These are phyloP conservation scores for Kwoniella pini DNA, from an alignment of 768 basidiomycete species.

Conservation along the genomic window DNA sequence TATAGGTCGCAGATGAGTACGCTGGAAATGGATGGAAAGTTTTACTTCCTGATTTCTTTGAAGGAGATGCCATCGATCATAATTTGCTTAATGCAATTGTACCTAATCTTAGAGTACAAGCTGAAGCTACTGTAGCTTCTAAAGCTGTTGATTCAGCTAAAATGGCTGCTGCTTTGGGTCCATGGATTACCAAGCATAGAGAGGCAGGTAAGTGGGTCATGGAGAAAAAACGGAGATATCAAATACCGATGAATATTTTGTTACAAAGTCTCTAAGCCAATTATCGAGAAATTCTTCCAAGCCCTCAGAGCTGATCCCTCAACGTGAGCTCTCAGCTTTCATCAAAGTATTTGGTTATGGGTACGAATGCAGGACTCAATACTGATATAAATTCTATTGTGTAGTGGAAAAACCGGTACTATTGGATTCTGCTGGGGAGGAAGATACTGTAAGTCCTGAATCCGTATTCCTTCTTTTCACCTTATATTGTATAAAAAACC, in stretches of 20 bases:
- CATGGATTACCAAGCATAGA: slow-evolving; percentile 51
- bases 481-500: neutral
- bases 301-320: slow-evolving; percentile 46
- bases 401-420: slow-evolving; percentile 49
- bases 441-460: slow-evolving; percentile 35
- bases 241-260: neutral
- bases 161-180: slow-evolving; percentile 50
- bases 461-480: neutral
- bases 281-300: slow-evolving; percentile 51
- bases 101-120: slow-evolving; percentile 51
- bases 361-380: too few species aligned
- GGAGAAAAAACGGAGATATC: neutral
- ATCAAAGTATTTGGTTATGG: too few species aligned
- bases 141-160: slow-evolving; percentile 48
- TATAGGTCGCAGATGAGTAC: slow-evolving; percentile 53
- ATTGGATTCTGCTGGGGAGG: slow-evolving; percentile 57
- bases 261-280: slow-evolving; percentile 46
- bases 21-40: slow-evolving; percentile 53
- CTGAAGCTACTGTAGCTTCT: slow-evolving; percentile 32
- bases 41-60: slow-evolving; percentile 52
- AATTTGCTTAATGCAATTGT: slow-evolving; percentile 47
- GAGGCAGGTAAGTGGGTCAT: slow-evolving; percentile 42
- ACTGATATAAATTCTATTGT: too few species aligned
- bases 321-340: slow-evolving; percentile 30
- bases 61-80: slow-evolving; percentile 41